These are phyloP conservation scores for Lepidium africanum DNA, from an alignment of 345 rosid genomes.

Conservation along the genomic window DNA sequence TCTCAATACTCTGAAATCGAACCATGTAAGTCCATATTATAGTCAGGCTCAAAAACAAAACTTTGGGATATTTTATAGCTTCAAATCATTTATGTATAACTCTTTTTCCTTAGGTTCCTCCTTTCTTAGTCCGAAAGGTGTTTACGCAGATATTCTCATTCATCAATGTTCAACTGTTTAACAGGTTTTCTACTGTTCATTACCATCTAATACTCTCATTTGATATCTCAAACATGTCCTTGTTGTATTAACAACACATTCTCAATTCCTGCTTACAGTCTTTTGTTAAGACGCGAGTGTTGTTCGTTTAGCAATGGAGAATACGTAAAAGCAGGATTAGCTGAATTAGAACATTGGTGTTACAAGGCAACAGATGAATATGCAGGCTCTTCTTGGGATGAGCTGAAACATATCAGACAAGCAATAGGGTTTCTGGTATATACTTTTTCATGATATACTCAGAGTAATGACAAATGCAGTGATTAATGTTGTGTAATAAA, in stretches of 20 bases:
- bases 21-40: conserved; percentile 44
- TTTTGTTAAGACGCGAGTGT: conserved; percentile 74
- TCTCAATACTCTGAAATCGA: conserved; percentile 63
- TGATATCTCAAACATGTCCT: neutral
- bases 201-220: neutral
- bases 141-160: conserved; percentile 87
- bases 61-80: neutral
- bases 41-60: conserved; percentile 5
- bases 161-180: conserved; percentile 85
- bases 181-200: conserved; percentile 39
- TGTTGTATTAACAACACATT: neutral
- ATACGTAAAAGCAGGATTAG: conserved; percentile 79
- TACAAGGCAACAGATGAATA: conserved; percentile 88
- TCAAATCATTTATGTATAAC: neutral
- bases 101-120: conserved; percentile 57
- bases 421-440: conserved; percentile 19
- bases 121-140: conserved; percentile 80
- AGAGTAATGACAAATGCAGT: neutral
- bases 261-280: conserved; percentile 31
- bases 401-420: conserved; percentile 19
- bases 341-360: conserved; percentile 86
- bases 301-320: conserved; percentile 92
- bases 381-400: conserved; percentile 59
- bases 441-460: neutral
- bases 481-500: neutral